Evolutionary conservation across 2,329 filamentous ascomycete species (phyloP), one percentile per base, ranked within the genome.

Genomic region (Claviceps arundinis): DNA sequence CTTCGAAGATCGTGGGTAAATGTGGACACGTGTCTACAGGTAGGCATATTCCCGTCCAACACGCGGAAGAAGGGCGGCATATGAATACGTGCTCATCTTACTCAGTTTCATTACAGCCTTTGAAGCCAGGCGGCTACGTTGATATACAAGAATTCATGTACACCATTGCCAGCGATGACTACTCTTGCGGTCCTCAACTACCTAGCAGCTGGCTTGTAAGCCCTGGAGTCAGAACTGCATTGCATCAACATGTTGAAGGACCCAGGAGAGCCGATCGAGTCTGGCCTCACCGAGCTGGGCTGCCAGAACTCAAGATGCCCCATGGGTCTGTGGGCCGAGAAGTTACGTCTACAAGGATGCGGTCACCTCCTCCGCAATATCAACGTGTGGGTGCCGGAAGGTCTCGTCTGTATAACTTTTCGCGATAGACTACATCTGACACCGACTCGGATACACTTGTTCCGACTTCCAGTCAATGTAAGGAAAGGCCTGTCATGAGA

Each of bases 91-190:
- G 16, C 34, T 40, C 2, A 40, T 17, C 5, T 45, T n/a, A 19
- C 22, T 26, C 37, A 8, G 14, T 8, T 4, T 48, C 11, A 1
- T 40, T 43, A 5, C 43, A 73, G 50, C 73, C 77, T 56, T 62
- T 76, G 7, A 75, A 76, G 54, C 74, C 75, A 1, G 74, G 74
- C 34, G 75, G 73, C 26, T 76, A 71, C 51, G 64, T 77, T 26
- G 74, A 77, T 56, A 58, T 76, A 24, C 71, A 74, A 53, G 75
- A 77, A 43, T 67, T 76, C 44, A 62, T 69, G 42, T 68, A 69
- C 56, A 56, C 56, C 14, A 62, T 70, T 3, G 62, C 64, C 8
- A 71, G 69, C 59, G 74, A 77, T 59, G 75, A 78, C 62, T 47
- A 59, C 44, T 68, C 70, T 1, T 70, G 72, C 41, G 57, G 76